Evolutionary conservation across 2,329 filamentous ascomycete genomes (phyloP).

Genomic region (Botrytis paeoniae): DNA sequence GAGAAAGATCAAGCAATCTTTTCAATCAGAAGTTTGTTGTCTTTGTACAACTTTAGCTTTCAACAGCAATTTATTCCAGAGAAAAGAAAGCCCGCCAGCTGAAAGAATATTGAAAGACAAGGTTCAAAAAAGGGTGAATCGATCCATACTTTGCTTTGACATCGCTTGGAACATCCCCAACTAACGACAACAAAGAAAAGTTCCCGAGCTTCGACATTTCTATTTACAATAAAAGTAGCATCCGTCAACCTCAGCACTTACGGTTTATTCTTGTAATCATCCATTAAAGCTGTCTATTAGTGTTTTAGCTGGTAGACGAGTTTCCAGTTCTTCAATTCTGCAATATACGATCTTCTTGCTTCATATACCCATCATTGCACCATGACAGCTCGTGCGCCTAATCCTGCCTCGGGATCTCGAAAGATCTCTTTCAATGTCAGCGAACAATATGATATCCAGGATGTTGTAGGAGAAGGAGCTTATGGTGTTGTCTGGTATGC

Average conservation of each 20-base stretch:
- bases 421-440: slow-evolving; percentile 99
- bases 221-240: slow-evolving; percentile 6
- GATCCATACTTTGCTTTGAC: slow-evolving; percentile 19
- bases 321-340: slow-evolving; percentile 1
- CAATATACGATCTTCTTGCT: slow-evolving; percentile 1
- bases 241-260: not conserved
- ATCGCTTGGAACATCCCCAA: slow-evolving; percentile 7
- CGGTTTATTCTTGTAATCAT: not conserved
- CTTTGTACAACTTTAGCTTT: not conserved
- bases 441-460: slow-evolving; percentile 98
- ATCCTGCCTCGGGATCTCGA: slow-evolving; percentile 57
- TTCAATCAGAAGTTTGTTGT: not conserved
- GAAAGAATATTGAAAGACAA: slow-evolving; percentile 5
- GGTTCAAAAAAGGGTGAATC: slow-evolving; percentile 5
- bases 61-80: not conserved
- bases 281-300: not conserved
- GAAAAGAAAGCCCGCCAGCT: not conserved
- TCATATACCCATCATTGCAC: slow-evolving; percentile 12
- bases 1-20: not conserved
- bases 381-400: slow-evolving; percentile 50
- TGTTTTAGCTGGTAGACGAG: slow-evolving; percentile 9
- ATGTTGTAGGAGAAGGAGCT: slow-evolving; percentile 97
- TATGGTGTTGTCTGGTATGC: slow-evolving; percentile 95
- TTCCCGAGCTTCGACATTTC: slow-evolving; percentile 1
- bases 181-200: slow-evolving; percentile 19